These are phyloP conservation scores for Apiospora pterosperma DNA, from an alignment of 2,329 filamentous ascomycete genomes.

Conservation along the genomic window DNA sequence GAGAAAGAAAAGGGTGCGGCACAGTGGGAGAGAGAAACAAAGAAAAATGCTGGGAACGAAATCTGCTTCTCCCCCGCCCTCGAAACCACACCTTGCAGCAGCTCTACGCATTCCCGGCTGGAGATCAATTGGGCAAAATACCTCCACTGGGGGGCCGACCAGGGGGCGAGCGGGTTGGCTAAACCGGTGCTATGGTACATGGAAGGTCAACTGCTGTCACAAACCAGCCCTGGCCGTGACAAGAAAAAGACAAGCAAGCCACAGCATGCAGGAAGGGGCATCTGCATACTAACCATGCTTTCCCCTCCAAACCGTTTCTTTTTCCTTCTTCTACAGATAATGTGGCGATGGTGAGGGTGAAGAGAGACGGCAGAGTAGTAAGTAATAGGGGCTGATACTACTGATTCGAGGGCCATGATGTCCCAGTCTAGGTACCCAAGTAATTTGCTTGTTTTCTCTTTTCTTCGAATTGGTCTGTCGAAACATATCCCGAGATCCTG, in stretches of 20 bases:
- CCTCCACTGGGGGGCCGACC: not conserved
- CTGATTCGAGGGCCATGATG: too few relatives aligned
- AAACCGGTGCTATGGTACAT: too few relatives aligned
- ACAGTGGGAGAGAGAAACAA: not conserved
- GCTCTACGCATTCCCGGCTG: not conserved
- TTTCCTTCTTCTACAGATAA: not conserved
- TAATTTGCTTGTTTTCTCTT: conserved; percentile 1
- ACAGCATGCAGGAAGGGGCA: not conserved
- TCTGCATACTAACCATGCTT: not conserved
- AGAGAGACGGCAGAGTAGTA: too few relatives aligned
- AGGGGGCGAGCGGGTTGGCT: not conserved
- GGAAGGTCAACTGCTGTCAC: not conserved
- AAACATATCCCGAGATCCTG: conserved; percentile 18
- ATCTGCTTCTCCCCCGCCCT: not conserved
- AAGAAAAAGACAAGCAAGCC: not conserved
- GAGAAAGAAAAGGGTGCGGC: not conserved
- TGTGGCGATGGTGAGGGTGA: not conserved
- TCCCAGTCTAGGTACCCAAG: too few relatives aligned
- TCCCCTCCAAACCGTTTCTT: too few relatives aligned
- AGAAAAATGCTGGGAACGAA: not conserved
- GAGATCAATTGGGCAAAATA: conserved; percentile 2
- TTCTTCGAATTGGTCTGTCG: not conserved
- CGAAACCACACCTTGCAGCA: not conserved
- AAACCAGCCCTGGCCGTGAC: not conserved
- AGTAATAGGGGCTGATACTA: too few relatives aligned